phyloP scores from a whole-genome alignment of 257 asterid genomes.

The Paulownia fortunei region DNA sequence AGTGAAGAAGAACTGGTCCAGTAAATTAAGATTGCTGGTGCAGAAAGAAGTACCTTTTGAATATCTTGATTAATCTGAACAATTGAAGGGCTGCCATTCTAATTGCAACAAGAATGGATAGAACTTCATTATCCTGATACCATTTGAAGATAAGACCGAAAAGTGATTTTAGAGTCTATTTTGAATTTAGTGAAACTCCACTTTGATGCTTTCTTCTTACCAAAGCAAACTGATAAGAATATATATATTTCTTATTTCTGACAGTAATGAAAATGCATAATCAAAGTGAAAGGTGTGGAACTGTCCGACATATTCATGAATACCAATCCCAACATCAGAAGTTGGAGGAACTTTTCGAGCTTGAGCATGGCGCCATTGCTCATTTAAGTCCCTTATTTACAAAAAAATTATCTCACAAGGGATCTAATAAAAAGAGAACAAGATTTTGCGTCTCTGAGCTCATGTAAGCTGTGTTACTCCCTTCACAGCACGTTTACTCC shows the following conservation, averaged over 20 bases:
- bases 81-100: background rate
- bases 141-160: background rate
- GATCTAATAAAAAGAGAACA: conserved; percentile 31
- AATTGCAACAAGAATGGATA: background rate
- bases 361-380: conserved; percentile 34
- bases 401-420: conserved; percentile 28
- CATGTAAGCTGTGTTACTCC: conserved; percentile 1
- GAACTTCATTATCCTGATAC: background rate
- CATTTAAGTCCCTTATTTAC: conserved; percentile 51
- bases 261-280: conserved; percentile 31
- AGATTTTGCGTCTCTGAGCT: conserved; percentile 37
- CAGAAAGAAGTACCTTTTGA: background rate
- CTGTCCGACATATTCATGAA: conserved; percentile 34
- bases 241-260: conserved; percentile 6
- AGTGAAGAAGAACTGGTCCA: background rate
- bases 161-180: no score
- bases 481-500: conserved; percentile 1
- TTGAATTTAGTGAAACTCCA: background rate
- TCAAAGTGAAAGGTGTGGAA: conserved; percentile 27
- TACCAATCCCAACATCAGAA: conserved; percentile 26
- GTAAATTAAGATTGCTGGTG: background rate
- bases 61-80: background rate
- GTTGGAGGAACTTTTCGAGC: conserved; percentile 42
- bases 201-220: conserved; percentile 15
- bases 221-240: conserved; percentile 23